A percentile compares a stretch with the other conserved stretches of the same genome.
phyloP scores from a whole-genome alignment of 345 rosid genomes.

The Heritiera littoralis region DNA sequence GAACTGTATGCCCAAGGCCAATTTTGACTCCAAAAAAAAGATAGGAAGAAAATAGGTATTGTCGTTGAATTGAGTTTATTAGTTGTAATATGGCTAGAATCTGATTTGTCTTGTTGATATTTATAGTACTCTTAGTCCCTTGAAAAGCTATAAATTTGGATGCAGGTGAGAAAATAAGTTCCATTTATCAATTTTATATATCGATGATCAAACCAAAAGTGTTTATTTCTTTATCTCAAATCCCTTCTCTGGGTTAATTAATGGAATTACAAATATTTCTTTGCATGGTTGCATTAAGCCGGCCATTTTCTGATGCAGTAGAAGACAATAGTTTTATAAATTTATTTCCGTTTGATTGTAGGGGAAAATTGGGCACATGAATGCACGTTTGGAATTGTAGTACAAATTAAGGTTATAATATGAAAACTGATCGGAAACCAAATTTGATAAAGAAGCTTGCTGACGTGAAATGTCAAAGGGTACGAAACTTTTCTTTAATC shows the following conservation, averaged over 20 bases:
- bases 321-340: not conserved
- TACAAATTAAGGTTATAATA: conserved; percentile 29
- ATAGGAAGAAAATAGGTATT: not conserved
- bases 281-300: not conserved
- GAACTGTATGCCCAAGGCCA: not conserved
- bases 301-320: not conserved
- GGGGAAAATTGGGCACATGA: conserved; percentile 15
- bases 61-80: not conserved
- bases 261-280: not conserved
- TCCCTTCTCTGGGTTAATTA: not conserved
- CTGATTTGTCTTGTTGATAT: not conserved
- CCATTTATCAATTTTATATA: not conserved
- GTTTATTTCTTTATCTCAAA: not conserved
- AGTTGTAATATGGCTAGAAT: not conserved
- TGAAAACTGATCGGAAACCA: conserved; percentile 37
- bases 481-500: conserved; percentile 23
- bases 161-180: not conserved
- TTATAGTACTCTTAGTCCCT: not conserved
- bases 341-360: conserved; percentile 8
- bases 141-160: not conserved
- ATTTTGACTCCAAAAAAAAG: not conserved
- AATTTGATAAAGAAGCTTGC: conserved; percentile 33
- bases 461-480: conserved; percentile 42
- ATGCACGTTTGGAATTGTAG: conserved; percentile 7
- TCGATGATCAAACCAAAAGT: not conserved